Evolutionary conservation across 805 yeast species (phyloP).

Genomic region (Scheffersomyces spartinae): DNA sequence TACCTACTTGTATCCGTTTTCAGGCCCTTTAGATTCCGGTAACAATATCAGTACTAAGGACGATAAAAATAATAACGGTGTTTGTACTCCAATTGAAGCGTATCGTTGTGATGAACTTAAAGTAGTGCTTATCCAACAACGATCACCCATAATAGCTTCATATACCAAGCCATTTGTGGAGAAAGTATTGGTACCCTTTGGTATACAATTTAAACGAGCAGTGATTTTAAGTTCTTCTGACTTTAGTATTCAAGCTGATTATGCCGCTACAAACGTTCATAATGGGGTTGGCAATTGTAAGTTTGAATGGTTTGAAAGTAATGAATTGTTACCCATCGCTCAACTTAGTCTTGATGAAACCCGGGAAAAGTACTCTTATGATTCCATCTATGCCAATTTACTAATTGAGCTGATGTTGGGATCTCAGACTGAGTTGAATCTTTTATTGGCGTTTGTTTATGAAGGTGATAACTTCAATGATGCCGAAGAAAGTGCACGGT

Average conservation of each 20-base stretch:
- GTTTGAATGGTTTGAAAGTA: too few species aligned
- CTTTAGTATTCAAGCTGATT: too few species aligned
- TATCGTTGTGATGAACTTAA: constrained; percentile 31
- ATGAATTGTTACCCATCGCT: too few species aligned
- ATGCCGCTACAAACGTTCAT: too few species aligned
- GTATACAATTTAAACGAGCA: constrained; percentile 30
- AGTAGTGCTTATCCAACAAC: constrained; percentile 59
- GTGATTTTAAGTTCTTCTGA: constrained; percentile 64
- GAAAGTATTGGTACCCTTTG: constrained; percentile 39
- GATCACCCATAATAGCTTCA: constrained; percentile 77
- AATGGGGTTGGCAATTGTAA: too few species aligned
- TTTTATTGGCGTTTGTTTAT: constrained; percentile 59
- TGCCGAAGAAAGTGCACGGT: constrained; percentile 41
- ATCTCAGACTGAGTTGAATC: constrained; percentile 22
- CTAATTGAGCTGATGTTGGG: too few species aligned
- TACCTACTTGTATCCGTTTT: constrained; percentile 63
- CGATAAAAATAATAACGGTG: constrained; percentile 15
- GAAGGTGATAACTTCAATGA: constrained; percentile 85
- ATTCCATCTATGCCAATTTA: too few species aligned
- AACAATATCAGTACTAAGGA: constrained; percentile 6
- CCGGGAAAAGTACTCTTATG: constrained; percentile 4
- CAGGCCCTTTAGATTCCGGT: constrained; percentile 59
- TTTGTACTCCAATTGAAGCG: constrained; percentile 58
- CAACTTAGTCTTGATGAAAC: too few species aligned
- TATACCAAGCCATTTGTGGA: constrained; percentile 37